Conservation (phyloP, 495 filamentous ascomycete genomes). For the Penicillium arizonense region DNA sequence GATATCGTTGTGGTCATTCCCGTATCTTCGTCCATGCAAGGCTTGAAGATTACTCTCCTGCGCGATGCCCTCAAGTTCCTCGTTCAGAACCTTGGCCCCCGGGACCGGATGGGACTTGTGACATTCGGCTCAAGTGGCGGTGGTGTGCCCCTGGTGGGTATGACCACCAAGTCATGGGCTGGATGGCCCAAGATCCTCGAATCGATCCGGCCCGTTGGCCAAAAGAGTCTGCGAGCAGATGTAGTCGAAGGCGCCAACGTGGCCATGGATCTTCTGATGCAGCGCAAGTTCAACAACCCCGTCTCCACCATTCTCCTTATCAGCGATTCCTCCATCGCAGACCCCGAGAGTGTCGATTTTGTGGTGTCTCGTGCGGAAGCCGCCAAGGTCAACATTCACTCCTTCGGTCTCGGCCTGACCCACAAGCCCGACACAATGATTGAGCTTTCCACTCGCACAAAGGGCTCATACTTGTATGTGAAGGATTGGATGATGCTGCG, state of each 20-base stretch:
- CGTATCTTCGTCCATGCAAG: slow-evolving; percentile 98
- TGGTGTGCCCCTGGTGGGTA: slow-evolving; percentile 92
- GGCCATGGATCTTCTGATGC: slow-evolving; percentile 98
- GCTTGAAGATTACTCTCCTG: slow-evolving; percentile 92
- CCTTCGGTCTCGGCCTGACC: slow-evolving; percentile 92
- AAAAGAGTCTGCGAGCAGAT: slow-evolving; percentile 94
- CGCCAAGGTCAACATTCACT: slow-evolving; percentile 96
- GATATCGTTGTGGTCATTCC: slow-evolving; percentile 97
- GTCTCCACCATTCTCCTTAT: slow-evolving; percentile 96
- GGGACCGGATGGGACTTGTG: slow-evolving; percentile 94
- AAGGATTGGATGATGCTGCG: slow-evolving; percentile 99
- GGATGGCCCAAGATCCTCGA: slow-evolving; percentile 88
- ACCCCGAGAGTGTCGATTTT: slow-evolving; percentile 95
- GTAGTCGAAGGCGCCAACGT: slow-evolving; percentile 98
- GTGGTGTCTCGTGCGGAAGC: slow-evolving; percentile 97
- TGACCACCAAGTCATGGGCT: slow-evolving; percentile 91
- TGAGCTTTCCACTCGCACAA: slow-evolving; percentile 91
- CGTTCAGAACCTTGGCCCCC: slow-evolving; percentile 85
- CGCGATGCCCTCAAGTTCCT: slow-evolving; percentile 94
- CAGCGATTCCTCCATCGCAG: slow-evolving; percentile 97
- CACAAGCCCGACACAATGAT: slow-evolving; percentile 99
- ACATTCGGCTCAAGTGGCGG: slow-evolving; percentile 96
- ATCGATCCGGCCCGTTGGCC: slow-evolving; percentile 89
- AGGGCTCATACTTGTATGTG: slow-evolving; percentile 96
- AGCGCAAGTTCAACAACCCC: slow-evolving; percentile 93